Percentiles rank a stretch among this genome's conserved stretches.
These are phyloP conservation scores for Podospora pseudocomata DNA, from an alignment of 495 filamentous ascomycete genomes.

Conservation along the genomic window DNA sequence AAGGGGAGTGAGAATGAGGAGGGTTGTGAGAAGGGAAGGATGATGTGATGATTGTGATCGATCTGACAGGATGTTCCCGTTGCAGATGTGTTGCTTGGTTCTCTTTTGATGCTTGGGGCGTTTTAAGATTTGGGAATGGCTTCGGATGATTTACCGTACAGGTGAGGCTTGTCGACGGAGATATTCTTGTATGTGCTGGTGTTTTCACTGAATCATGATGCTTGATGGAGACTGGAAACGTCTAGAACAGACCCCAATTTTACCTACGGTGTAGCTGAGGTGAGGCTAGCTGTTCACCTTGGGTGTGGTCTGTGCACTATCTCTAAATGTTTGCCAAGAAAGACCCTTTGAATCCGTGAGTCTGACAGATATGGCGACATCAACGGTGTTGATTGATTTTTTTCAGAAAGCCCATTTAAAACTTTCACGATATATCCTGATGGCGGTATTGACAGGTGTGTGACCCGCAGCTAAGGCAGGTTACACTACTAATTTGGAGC, in stretches of 20 bases:
- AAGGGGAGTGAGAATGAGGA: neutral
- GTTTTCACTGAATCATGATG: neutral
- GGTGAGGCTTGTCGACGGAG: neutral
- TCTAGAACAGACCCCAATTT: conserved; percentile 18
- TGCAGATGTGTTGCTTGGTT: neutral
- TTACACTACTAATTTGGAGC: neutral
- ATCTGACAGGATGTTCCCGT: neutral
- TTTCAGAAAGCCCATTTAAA: neutral
- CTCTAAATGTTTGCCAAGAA: neutral
- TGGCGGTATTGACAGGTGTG: neutral
- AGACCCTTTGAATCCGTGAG: conserved; percentile 2
- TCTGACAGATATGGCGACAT: neutral
- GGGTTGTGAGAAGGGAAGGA: neutral
- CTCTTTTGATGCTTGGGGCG: neutral
- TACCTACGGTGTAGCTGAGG: conserved; percentile 3
- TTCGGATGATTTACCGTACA: neutral
- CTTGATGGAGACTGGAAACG: conserved; percentile 14
- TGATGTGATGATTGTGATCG: neutral
- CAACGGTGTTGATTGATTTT: neutral
- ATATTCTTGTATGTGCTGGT: neutral
- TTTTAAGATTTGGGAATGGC: neutral
- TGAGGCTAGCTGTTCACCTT: conserved; percentile 9
- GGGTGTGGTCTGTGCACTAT: neutral
- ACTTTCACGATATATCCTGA: neutral
- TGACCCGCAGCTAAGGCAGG: neutral